Conservation (phyloP, 192 early-diverging fungal genomes). For the Coemansia guatemalensis region DNA sequence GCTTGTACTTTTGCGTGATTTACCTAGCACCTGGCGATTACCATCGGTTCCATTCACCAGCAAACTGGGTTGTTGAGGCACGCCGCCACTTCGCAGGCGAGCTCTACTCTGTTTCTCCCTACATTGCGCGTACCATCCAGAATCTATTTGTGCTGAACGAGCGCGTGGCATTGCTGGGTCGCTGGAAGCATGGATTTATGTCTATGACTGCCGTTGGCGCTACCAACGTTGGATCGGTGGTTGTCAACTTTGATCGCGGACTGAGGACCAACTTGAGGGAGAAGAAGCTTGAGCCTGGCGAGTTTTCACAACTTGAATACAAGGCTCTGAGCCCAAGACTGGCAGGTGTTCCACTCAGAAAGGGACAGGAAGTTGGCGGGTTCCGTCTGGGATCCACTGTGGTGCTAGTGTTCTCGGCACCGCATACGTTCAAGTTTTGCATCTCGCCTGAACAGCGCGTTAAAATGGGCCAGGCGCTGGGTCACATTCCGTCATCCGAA, state of each 20-base stretch:
- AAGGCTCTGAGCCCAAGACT: slow-evolving; percentile 59
- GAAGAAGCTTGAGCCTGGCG: slow-evolving; percentile 61
- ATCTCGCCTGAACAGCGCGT: slow-evolving; percentile 73
- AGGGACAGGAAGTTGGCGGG: slow-evolving; percentile 93
- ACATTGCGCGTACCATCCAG: slow-evolving; percentile 76
- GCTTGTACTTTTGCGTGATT: slow-evolving; percentile 87
- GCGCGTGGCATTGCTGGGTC: slow-evolving; percentile 87
- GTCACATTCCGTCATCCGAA: slow-evolving; percentile 21
- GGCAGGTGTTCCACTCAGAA: slow-evolving; percentile 64
- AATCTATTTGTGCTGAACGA: slow-evolving; percentile 98
- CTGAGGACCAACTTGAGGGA: slow-evolving; percentile 68
- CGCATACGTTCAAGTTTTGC: slow-evolving; percentile 73
- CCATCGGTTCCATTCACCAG: slow-evolving; percentile 97
- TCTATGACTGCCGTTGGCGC: slow-evolving; percentile 96
- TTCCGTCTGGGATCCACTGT: slow-evolving; percentile 95
- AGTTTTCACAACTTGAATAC: slow-evolving; percentile 74
- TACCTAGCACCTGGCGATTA: slow-evolving; percentile 99
- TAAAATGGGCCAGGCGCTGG: slow-evolving; percentile 81
- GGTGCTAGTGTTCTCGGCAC: slow-evolving; percentile 97
- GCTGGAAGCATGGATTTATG: slow-evolving; percentile 94
- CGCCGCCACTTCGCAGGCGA: slow-evolving; percentile 95
- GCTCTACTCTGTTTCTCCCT: slow-evolving; percentile 93
- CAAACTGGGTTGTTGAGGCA: slow-evolving; percentile 87
- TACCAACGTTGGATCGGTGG: slow-evolving; percentile 96
- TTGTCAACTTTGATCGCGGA: slow-evolving; percentile 89